A percentile compares a stretch with the other conserved stretches of the same genome.
Conservation (phyloP, 108 stramenopile species). For the Fragilariopsis cylindrus region DNA sequence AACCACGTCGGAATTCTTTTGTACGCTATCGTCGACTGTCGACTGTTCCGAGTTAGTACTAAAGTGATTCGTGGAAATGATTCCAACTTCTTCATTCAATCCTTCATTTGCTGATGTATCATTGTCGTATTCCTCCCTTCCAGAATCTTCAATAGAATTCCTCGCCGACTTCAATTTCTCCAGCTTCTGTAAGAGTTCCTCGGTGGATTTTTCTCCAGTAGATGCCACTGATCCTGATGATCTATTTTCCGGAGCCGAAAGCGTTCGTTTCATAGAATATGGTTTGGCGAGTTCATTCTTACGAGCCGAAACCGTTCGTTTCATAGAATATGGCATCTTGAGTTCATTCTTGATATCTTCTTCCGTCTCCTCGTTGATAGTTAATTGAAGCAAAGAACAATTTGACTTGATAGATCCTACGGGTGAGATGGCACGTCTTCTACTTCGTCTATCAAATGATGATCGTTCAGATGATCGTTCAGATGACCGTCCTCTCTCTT, state of each 20-base stretch:
- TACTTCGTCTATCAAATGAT: conserved; percentile 10
- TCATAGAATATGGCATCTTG: conserved; percentile 19
- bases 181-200: conserved; percentile 9
- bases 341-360: conserved; percentile 36
- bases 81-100: neutral
- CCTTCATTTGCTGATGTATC: neutral
- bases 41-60: neutral
- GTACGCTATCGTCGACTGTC: too few relatives aligned
- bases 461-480: neutral
- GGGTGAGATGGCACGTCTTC: conserved; percentile 23
- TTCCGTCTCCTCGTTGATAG: conserved; percentile 55
- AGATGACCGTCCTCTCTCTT: neutral
- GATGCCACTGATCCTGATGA: neutral
- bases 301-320: conserved; percentile 40
- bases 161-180: neutral
- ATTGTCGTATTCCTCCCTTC: neutral
- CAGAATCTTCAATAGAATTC: neutral
- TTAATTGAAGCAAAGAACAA: conserved; percentile 35
- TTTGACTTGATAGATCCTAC: conserved; percentile 36
- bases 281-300: conserved; percentile 5
- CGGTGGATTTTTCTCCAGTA: neutral
- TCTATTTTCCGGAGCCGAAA: conserved; percentile 34
- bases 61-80: neutral
- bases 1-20: too few relatives aligned
- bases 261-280: conserved; percentile 29